These are phyloP conservation scores for Trichosanthes truncata DNA, from an alignment of 306 rosid genomes.

Conservation along the genomic window DNA sequence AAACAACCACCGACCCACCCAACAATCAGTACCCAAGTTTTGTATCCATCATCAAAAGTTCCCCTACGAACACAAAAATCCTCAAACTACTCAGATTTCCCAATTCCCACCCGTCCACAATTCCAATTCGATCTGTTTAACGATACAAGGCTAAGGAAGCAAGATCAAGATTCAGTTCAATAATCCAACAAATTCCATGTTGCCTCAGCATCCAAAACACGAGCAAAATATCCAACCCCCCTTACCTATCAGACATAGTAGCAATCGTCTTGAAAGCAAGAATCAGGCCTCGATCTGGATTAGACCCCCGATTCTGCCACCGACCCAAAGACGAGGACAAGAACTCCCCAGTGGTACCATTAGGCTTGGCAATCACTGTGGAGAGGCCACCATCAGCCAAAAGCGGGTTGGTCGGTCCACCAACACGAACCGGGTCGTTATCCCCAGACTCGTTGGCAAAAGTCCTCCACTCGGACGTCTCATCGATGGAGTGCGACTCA, in stretches of 20 bases:
- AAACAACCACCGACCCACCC: background rate
- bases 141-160: background rate
- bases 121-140: slow-evolving; percentile 1
- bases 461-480: slow-evolving; percentile 87
- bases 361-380: slow-evolving; percentile 82
- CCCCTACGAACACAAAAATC: background rate
- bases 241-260: slow-evolving; percentile 88
- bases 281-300: slow-evolving; percentile 83
- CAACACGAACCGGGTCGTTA: slow-evolving; percentile 93
- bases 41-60: background rate
- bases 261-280: slow-evolving; percentile 85
- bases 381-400: slow-evolving; percentile 81
- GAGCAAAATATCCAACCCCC: slow-evolving; percentile 16
- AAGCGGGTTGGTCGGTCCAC: slow-evolving; percentile 82
- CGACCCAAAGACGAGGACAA: slow-evolving; percentile 78
- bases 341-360: slow-evolving; percentile 72
- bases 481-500: slow-evolving; percentile 92
- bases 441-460: slow-evolving; percentile 95
- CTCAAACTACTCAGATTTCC: background rate
- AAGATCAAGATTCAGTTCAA: background rate
- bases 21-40: background rate
- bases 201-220: slow-evolving; percentile 2
- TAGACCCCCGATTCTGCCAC: slow-evolving; percentile 96
- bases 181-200: background rate
- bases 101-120: background rate